Base-by-base conservation (phyloP, 2,329 filamentous ascomycete species). In the Parafenestella ontariensis region DNA sequence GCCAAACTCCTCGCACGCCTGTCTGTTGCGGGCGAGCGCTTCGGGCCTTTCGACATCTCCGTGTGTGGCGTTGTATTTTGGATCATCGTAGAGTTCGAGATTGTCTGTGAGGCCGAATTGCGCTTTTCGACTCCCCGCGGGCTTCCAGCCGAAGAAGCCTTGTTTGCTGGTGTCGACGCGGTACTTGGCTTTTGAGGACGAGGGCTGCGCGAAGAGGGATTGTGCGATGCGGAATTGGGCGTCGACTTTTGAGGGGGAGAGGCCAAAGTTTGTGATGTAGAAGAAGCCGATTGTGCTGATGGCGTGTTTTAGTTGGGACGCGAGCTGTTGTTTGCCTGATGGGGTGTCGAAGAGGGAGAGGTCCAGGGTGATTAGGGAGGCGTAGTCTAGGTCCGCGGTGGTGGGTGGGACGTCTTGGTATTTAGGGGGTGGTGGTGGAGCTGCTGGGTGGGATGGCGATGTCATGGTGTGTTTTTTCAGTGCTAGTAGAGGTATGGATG, bases 191-290 rank as follows among this genome's bases (percentile, higher is more conserved):
- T 56, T 61, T 20, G 42, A 50, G 6, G 39, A 37, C 5, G 13
- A 11, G 10, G 58, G 55, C 13, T 46, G 24, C 8, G 46, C 20
- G 36, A 61, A 55, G n/a, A 61, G 18, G 5, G 29, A 20, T 24
- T 56, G 49, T 6, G 50, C 50, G 17, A 58, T 36, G 13, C 13
- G 17, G 40, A 61, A 61, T 47, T 61, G 58, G 3, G 26, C 13
- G 41, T 58, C 54, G 1, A 58, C 45, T 33, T 52, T 21, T 24
- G n/a, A 20, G 31, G 57, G 18, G 10, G 42, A 7, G 23, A 61
- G 50, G 11, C 58, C 58, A 33, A 56, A 58, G 44, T 61, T 61
- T 11, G 36, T 61, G 18, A 61, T 52, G 41, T 61, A 61, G 51
- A 61, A 61, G 56, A 58, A 61, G 21, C 58, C 58, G n/a, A 56